Conservation (phyloP, 2,329 filamentous ascomycete genomes). For the Nothopassalora personata region DNA sequence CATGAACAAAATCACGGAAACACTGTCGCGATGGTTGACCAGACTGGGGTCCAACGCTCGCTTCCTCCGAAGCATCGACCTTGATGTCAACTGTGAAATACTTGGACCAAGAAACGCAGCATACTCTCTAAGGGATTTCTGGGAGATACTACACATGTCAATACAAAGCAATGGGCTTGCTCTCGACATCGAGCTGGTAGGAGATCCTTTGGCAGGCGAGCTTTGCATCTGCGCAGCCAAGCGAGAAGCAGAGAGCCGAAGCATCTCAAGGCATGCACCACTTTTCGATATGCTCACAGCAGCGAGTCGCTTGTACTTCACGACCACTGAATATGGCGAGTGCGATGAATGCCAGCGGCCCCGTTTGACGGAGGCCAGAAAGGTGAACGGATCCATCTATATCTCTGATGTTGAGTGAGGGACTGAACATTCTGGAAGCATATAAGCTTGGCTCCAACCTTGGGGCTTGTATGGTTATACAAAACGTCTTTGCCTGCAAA, state of each 20-base stretch:
- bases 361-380: neutral
- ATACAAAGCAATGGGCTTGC: neutral
- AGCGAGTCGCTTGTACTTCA: slow-evolving; percentile 1
- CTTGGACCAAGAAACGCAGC: neutral
- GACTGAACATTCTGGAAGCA: neutral
- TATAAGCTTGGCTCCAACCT: neutral
- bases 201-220: slow-evolving; percentile 3
- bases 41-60: neutral
- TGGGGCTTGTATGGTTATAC: neutral
- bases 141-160: slow-evolving; percentile 1
- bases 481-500: neutral
- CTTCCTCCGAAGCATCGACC: neutral
- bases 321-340: slow-evolving; percentile 1
- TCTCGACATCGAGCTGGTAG: neutral
- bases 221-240: slow-evolving; percentile 2
- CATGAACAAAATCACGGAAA: slow-evolving; percentile 1
- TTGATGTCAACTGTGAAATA: slow-evolving; percentile 5
- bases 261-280: neutral
- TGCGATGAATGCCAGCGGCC: slow-evolving; percentile 1
- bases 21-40: neutral
- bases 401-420: neutral
- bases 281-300: neutral
- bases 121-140: slow-evolving; percentile 3
- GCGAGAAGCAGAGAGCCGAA: neutral
- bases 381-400: neutral